Evolutionary conservation across 257 asterid genomes (phyloP).

Genomic region (Jasminum sambac): DNA sequence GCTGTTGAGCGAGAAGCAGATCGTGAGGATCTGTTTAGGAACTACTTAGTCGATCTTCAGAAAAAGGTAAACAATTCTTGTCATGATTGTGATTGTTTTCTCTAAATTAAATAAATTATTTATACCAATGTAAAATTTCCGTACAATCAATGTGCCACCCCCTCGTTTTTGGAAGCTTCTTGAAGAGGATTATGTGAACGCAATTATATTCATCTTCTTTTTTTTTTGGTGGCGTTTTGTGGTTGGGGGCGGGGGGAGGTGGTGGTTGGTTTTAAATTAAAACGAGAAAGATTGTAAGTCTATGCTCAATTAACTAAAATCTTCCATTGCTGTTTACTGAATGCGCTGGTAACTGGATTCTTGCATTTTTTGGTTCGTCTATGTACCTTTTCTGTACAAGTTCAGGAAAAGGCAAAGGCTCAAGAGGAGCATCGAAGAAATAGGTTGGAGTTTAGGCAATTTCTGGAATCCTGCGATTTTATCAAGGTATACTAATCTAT

Average conservation of each 20-base stretch:
- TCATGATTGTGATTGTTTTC: not conserved
- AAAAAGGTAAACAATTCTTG: slow-evolving; percentile 56
- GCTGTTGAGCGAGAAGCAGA: slow-evolving; percentile 91
- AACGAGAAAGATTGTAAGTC: not conserved
- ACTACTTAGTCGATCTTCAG: slow-evolving; percentile 86
- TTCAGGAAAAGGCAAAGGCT: slow-evolving; percentile 92
- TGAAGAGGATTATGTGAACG: not conserved
- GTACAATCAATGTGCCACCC: not conserved
- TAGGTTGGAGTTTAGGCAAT: slow-evolving; percentile 75
- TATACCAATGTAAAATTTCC: not conserved
- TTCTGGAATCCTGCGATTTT: slow-evolving; percentile 78
- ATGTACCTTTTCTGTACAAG: slow-evolving; percentile 13
- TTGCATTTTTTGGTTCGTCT: slow-evolving; percentile 7
- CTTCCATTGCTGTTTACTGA: not conserved
- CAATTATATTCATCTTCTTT: not conserved
- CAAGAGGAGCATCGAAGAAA: slow-evolving; percentile 78
- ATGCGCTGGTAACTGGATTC: slow-evolving; percentile 5
- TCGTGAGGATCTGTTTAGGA: slow-evolving; percentile 95
- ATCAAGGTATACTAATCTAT: slow-evolving; percentile 57
- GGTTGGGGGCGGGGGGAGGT: not conserved
- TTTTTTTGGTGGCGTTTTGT: not conserved
- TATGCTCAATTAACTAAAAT: not conserved
- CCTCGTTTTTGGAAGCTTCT: not conserved
- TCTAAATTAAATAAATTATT: not conserved
- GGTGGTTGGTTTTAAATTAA: not conserved